Evolutionary conservation across 345 rosid genomes (phyloP), one percentile per base, ranked within the genome.

Genomic region (Brassica juncea): DNA sequence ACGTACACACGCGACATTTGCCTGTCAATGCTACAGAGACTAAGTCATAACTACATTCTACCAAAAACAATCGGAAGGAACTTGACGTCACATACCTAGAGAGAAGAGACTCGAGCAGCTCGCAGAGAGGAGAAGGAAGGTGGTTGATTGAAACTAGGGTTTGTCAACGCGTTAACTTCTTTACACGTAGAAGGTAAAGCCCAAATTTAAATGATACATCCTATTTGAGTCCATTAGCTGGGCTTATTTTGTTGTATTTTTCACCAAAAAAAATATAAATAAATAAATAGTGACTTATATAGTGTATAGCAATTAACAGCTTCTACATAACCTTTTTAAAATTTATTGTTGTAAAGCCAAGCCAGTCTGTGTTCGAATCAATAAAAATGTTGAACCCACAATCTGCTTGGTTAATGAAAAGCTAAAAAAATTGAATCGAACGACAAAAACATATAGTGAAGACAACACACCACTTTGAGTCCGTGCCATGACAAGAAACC

Each of bases 1-100:
- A 91, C 93, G 44, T 91, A 91, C 55, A 91, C 93, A 16, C 97
- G 92, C 60, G 93, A 84, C 93, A 91, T 91, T 31, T 73, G 58
- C 72, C 87, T 82, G 78, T 34, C 80, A 82, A 61, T 68, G 42
- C 2, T n/a, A 73, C 57, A 67, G 49, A 32, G 14, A 71, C 27
- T 2, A 7, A 21, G 2, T 4, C 28, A 15, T 0, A 54, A 12
- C 2, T 21, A 3, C 11, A 42, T 52, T 23, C 14, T 49, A 15
- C 8, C 23, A 7, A 47, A 49, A 28, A 59, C 6, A 59, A 1
- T 27, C 28, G 61, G n/a, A 27, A 11, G 16, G 0, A 55, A 31
- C 67, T 23, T 6, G 54, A 55, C 14, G 52, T 8, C 34, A 68
- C 65, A 3, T 52, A 74, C 75, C 69, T 70, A 19, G 65, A 10